These are phyloP conservation scores for Avena eriantha DNA, from an alignment of 176 grass and related monocot genomes.

Conservation along the genomic window DNA sequence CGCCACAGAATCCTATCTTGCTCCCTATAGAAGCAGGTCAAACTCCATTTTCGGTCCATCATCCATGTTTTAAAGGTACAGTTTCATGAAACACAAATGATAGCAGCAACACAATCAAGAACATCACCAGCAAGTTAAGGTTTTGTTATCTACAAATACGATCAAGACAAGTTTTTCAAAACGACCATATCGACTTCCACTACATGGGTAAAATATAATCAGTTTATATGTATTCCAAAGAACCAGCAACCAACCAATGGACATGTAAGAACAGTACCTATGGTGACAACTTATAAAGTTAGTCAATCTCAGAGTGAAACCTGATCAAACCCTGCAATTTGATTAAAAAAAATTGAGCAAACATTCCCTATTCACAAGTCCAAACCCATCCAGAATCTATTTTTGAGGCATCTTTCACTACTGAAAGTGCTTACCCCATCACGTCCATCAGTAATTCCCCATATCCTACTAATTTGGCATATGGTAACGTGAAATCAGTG, in stretches of 20 bases:
- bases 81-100: not conserved
- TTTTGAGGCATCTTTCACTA: not conserved
- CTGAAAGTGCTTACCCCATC: not conserved
- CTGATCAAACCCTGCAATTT: not conserved
- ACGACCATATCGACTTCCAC: not conserved
- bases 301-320: not conserved
- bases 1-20: not conserved
- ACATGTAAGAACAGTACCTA: not conserved
- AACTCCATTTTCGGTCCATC: not conserved
- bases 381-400: not conserved
- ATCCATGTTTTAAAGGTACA: too few species aligned
- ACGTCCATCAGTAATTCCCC: not conserved
- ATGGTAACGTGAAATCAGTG: too few species aligned
- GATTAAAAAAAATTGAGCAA: not conserved
- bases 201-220: not conserved
- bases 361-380: not conserved
- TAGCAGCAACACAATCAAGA: slow-evolving; percentile 23
- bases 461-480: not conserved
- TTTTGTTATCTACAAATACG: not conserved
- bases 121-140: not conserved
- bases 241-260: not conserved
- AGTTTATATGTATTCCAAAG: not conserved
- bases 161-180: not conserved
- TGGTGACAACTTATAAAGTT: not conserved
- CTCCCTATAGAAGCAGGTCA: not conserved